Evolutionary conservation across 768 basidiomycete genomes (phyloP).

Genomic region (Panaeolus cyanescens): DNA sequence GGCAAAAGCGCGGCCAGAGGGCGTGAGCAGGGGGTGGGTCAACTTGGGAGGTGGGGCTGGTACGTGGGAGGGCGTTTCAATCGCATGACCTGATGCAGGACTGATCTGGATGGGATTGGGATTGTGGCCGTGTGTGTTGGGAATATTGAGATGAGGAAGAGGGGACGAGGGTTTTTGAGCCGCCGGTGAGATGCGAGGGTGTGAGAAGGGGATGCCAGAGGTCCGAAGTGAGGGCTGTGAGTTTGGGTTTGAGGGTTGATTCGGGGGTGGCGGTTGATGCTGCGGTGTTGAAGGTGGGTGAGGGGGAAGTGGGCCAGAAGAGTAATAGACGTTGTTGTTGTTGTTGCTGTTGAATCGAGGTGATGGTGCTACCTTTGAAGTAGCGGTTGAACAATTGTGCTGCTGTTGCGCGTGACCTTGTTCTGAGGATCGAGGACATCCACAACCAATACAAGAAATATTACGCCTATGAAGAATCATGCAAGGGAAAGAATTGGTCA

Average conservation of each 20-base stretch:
- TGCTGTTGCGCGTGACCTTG: slow-evolving; percentile 14
- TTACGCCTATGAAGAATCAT: slow-evolving; percentile 69
- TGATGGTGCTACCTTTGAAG: slow-evolving; percentile 12
- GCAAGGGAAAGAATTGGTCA: slow-evolving; percentile 50
- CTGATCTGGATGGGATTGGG: neutral
- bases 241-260: slow-evolving; percentile 7
- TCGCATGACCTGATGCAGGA: slow-evolving; percentile 1
- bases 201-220: neutral
- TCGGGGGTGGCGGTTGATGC: slow-evolving; percentile 13
- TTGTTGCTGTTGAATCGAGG: slow-evolving; percentile 18
- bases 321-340: slow-evolving; percentile 22
- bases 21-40: slow-evolving; percentile 76
- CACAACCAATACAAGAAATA: slow-evolving; percentile 75
- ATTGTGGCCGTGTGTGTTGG: neutral
- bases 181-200: slow-evolving; percentile 14
- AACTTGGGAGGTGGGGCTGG: slow-evolving; percentile 34
- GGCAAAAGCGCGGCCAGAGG: slow-evolving; percentile 78
- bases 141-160: slow-evolving; percentile 5
- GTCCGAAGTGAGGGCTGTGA: slow-evolving; percentile 4
- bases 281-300: slow-evolving; percentile 20
- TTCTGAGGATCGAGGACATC: slow-evolving; percentile 50
- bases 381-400: slow-evolving; percentile 8
- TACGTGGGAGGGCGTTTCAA: slow-evolving; percentile 13
- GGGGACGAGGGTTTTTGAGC: slow-evolving; percentile 5
- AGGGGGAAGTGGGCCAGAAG: slow-evolving; percentile 24